Conservation (phyloP, 2,329 filamentous ascomycete genomes). For the Neodidymelliopsis sp. region DNA sequence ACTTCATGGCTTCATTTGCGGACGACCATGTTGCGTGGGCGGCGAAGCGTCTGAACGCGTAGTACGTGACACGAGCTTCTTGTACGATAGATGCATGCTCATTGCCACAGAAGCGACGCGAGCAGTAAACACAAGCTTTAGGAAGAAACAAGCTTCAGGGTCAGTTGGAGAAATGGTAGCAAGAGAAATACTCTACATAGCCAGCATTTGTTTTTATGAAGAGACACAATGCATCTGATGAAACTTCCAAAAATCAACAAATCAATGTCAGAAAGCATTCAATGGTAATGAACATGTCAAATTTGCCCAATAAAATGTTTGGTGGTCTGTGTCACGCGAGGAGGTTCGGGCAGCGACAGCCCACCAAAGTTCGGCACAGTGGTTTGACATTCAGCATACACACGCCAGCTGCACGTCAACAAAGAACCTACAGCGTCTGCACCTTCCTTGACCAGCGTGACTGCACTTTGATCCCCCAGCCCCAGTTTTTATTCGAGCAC, state of each 20-base stretch:
- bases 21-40: slow-evolving; percentile 92
- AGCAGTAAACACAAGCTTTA: slow-evolving; percentile 38
- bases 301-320: background rate
- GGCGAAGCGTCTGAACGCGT: slow-evolving; percentile 78
- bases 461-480: slow-evolving; percentile 1
- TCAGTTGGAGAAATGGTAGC: background rate
- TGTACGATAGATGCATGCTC: slow-evolving; percentile 24
- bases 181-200: slow-evolving; percentile 5
- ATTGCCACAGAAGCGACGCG: slow-evolving; percentile 45
- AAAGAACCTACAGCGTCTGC: slow-evolving; percentile 8
- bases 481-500: slow-evolving; percentile 11
- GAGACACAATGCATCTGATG: too few species aligned
- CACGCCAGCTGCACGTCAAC: slow-evolving; percentile 9
- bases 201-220: too few species aligned
- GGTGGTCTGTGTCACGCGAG: slow-evolving; percentile 23
- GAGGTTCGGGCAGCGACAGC: slow-evolving; percentile 10
- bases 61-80: slow-evolving; percentile 46
- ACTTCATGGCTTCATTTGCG: slow-evolving; percentile 89
- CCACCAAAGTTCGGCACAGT: slow-evolving; percentile 16
- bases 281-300: slow-evolving; percentile 1
- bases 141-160: background rate
- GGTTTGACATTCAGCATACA: slow-evolving; percentile 12
- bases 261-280: too few species aligned
- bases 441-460: background rate
- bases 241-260: too few species aligned